These are phyloP conservation scores for Camellia granthamiana DNA, from an alignment of 148 eudicot species.

Conservation along the genomic window DNA sequence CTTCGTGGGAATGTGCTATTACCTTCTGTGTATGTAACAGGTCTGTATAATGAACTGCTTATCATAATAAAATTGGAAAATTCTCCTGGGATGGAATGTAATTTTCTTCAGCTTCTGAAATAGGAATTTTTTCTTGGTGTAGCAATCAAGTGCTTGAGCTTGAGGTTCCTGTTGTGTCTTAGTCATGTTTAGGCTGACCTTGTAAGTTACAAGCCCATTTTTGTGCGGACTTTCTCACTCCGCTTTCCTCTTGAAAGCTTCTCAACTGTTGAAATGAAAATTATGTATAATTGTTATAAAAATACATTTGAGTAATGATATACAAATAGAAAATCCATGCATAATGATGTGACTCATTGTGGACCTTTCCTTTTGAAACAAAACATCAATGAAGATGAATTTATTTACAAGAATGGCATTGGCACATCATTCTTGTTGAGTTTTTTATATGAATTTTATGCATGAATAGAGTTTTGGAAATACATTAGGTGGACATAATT, in stretches of 20 bases:
- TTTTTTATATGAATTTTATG: no score
- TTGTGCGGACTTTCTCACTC: neutral
- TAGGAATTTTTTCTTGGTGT: neutral
- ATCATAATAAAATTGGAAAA: conserved; percentile 4
- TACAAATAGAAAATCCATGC: no score
- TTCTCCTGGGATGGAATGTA: neutral
- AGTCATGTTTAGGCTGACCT: neutral
- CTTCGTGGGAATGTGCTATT: conserved; percentile 57
- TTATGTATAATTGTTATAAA: neutral
- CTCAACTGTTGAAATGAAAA: conserved; percentile 5
- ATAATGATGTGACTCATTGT: no score
- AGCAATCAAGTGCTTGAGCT: neutral
- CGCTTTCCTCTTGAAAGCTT: neutral
- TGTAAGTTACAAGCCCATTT: neutral
- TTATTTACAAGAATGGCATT: no score
- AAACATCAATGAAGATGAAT: no score
- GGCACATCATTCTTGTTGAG: no score
- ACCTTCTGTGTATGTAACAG: conserved; percentile 89
- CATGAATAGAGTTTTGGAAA: no score
- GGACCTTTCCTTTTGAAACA: no score
- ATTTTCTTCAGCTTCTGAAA: neutral
- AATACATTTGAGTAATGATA: neutral
- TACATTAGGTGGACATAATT: neutral
- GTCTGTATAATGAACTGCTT: conserved; percentile 34
- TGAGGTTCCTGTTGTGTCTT: neutral